phyloP scores from a whole-genome alignment of 306 rosid species.

The Fagus crenata region DNA sequence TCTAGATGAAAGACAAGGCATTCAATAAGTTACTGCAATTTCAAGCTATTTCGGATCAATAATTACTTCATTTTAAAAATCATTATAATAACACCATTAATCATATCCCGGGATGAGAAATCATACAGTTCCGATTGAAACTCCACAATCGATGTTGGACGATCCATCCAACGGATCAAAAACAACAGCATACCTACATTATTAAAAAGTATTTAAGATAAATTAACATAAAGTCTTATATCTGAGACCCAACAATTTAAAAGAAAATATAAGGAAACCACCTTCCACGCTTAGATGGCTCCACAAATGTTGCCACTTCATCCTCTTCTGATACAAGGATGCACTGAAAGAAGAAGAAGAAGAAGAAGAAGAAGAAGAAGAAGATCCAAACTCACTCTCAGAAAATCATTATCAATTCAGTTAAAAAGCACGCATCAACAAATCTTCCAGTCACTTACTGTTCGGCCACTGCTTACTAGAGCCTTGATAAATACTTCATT shows the following conservation, averaged over 20 bases:
- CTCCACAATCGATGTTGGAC: slow-evolving; percentile 90
- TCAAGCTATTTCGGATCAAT: slow-evolving; percentile 28
- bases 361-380: slow-evolving; percentile 35
- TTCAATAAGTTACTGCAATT: slow-evolving; percentile 33
- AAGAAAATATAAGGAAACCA: slow-evolving; percentile 1
- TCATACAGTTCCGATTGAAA: slow-evolving; percentile 92
- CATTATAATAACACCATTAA: neutral
- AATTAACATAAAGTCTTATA: slow-evolving; percentile 3
- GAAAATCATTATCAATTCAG: slow-evolving; percentile 18
- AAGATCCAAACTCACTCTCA: slow-evolving; percentile 31
- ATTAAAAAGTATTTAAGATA: neutral
- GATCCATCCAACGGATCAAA: slow-evolving; percentile 83
- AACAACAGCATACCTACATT: slow-evolving; percentile 76
- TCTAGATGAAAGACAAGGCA: slow-evolving; percentile 48
- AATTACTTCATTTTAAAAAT: slow-evolving; percentile 13
- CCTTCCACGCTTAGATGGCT: slow-evolving; percentile 63
- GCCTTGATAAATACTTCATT: slow-evolving; percentile 95
- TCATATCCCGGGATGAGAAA: neutral
- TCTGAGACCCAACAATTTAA: neutral
- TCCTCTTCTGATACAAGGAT: slow-evolving; percentile 98
- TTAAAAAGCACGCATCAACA: slow-evolving; percentile 22
- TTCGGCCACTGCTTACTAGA: slow-evolving; percentile 86
- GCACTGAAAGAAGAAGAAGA: slow-evolving; percentile 50
- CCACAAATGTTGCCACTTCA: slow-evolving; percentile 81
- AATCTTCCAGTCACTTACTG: slow-evolving; percentile 52